Base-by-base conservation (phyloP, 2,329 filamentous ascomycete species). In the Plenodomus lindquistii region DNA sequence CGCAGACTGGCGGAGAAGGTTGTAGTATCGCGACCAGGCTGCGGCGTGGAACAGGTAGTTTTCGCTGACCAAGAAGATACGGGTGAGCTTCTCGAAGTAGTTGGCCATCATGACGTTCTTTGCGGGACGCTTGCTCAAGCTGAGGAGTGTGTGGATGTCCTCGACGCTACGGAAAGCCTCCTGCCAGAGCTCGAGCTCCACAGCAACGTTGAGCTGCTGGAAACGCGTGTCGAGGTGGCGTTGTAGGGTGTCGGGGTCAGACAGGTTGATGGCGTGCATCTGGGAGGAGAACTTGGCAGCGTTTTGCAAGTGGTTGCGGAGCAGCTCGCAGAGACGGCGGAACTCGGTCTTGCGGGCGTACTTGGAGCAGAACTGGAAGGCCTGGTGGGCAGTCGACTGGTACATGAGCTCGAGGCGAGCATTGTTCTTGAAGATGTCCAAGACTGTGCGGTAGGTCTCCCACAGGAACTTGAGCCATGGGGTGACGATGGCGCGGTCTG, bases 91-190 rank as follows among this genome's bases (percentile, higher is more conserved):
- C 82, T 99, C 94, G 77, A 97, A 99, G 83, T 99, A 99, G 81
- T 97, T 99, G 77, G 94, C 94, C 94, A 99, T 99, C 94, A 99
- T 97, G 71, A 97, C 82, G 73, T 97, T 97, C 87, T 97, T 97
- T 45, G 94, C 88, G 34, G 92, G 92, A 46, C 94, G 89, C 84
- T 97, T 97, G 87, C 93, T 97, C 63, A 97, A 83, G 79, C 88
- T 97, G 62, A 99, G 85, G 46, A 99, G 85, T 42, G 92, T 97
- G 79, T 99, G 94, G 63, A 97, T 97, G 72, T 99, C 94, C 78
- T 99, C 94, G 41, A 99, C 93, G 70, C 91, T 97, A 74, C 94
- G 89, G 88, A 99, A 99, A 58, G 94, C 94, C 79, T 99, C 94
- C 77, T 99, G 94, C 94, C 94, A 99, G 37, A 99, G 79, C 77